Evolutionary conservation across 305 asterid genomes (phyloP).

Genomic region (Fraxinus latifolia): DNA sequence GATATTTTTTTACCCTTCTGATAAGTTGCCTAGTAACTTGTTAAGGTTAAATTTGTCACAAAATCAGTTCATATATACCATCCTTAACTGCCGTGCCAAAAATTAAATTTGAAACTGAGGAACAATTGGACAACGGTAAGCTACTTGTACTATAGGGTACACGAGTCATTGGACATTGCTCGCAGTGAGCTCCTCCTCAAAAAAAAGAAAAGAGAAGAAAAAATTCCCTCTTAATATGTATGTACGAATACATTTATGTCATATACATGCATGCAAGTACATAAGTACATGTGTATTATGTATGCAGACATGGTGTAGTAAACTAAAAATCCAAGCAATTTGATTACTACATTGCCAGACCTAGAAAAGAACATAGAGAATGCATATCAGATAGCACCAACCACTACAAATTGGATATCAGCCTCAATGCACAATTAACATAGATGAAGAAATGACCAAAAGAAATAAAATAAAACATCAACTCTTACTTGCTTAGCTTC

Average conservation of each 20-base stretch:
- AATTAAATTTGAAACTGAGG: not conserved
- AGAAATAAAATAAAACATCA: slow-evolving; percentile 18
- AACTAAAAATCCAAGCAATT: not conserved
- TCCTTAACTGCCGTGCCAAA: not conserved
- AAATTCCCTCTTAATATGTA: not conserved
- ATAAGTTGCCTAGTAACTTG: not conserved
- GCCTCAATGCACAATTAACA: slow-evolving; percentile 16
- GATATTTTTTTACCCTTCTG: not conserved
- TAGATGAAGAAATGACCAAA: slow-evolving; percentile 17
- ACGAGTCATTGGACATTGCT: not conserved
- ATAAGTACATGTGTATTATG: not conserved
- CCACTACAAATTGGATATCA: not conserved
- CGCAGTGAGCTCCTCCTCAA: not conserved
- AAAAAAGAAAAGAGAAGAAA: not conserved
- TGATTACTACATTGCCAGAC: not conserved
- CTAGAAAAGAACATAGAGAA: not conserved
- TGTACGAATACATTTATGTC: not conserved
- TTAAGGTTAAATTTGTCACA: not conserved
- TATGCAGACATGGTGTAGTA: not conserved
- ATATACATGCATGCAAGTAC: not conserved
- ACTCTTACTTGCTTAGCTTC: slow-evolving; percentile 89
- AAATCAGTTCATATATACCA: not conserved
- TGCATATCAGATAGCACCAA: not conserved
- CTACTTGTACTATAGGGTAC: not conserved
- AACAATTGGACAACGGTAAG: not conserved